Percentiles rank a stretch among this genome's conserved stretches.
Evolutionary conservation across 768 basidiomycete genomes (phyloP).

Genomic region (Mrakia gelida): DNA sequence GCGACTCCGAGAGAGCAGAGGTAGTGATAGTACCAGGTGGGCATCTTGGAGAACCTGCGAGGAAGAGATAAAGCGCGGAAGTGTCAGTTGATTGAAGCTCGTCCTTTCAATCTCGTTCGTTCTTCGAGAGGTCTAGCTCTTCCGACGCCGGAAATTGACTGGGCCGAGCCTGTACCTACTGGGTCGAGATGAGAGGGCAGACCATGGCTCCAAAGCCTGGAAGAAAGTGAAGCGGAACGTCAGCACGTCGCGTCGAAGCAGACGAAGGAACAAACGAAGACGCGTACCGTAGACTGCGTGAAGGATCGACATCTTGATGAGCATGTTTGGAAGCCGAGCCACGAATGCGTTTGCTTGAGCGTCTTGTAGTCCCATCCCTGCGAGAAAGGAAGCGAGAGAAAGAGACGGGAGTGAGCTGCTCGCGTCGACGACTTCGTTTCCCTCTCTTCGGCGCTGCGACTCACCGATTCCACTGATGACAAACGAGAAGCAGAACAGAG

Average conservation of each 20-base stretch:
- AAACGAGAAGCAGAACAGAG: conserved; percentile 49
- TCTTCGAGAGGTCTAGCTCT: neutral
- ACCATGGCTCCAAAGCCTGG: conserved; percentile 25
- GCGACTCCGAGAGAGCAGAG: conserved; percentile 67
- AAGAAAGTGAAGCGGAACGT: neutral
- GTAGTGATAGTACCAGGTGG: conserved; percentile 72
- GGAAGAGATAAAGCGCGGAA: neutral
- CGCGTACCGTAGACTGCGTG: conserved; percentile 51
- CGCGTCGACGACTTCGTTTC: conserved; percentile 46
- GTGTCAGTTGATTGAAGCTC: neutral
- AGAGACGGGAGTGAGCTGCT: conserved; percentile 3
- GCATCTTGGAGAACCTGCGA: conserved; percentile 3
- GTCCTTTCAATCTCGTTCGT: neutral
- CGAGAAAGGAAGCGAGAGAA: neutral
- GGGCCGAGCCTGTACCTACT: neutral
- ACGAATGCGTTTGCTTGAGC: conserved; percentile 53
- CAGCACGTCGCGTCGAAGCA: neutral
- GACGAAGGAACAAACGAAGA: neutral
- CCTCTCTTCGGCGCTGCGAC: conserved; percentile 39
- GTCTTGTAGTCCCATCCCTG: conserved; percentile 41
- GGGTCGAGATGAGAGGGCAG: conserved; percentile 23
- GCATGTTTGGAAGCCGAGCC: conserved; percentile 47
- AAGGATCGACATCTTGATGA: conserved; percentile 48
- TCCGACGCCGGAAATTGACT: too few species aligned
- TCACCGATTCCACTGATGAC: conserved; percentile 49